Evolutionary conservation across 331 rosid genomes (phyloP).

Genomic region (Quercus phellos): DNA sequence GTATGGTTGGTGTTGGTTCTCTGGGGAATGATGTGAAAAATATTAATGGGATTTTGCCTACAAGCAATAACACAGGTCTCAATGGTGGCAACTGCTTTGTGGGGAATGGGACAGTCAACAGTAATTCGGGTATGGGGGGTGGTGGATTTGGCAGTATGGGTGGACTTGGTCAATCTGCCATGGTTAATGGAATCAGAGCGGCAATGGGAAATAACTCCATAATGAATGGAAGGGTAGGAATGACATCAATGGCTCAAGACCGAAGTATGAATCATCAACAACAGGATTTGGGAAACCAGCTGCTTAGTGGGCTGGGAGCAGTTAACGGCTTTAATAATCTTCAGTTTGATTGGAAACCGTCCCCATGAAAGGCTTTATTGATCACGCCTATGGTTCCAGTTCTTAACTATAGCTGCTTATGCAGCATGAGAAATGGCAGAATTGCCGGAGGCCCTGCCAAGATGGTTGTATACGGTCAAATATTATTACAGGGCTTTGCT

Average conservation of each 20-base stretch:
- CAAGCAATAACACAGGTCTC: constrained; percentile 46
- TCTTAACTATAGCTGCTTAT: constrained; percentile 35
- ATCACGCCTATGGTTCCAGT: constrained; percentile 26
- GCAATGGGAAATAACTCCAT: constrained; percentile 67
- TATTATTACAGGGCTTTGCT: constrained; percentile 40
- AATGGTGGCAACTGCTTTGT: constrained; percentile 51
- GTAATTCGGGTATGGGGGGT: constrained; percentile 54
- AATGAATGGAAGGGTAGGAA: constrained; percentile 76
- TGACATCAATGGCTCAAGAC: constrained; percentile 68
- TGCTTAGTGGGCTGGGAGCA: constrained; percentile 79
- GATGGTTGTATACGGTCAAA: constrained; percentile 31
- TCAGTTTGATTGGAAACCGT: constrained; percentile 80
- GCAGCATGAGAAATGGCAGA: constrained; percentile 47
- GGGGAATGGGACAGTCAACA: constrained; percentile 54
- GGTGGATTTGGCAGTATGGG: constrained; percentile 68
- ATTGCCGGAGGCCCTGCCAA: constrained; percentile 37
- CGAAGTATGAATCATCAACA: constrained; percentile 72
- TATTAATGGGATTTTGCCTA: constrained; percentile 59
- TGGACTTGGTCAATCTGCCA: constrained; percentile 58
- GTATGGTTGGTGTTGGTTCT: constrained; percentile 46
- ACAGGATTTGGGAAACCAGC: constrained; percentile 79
- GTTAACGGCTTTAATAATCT: constrained; percentile 73
- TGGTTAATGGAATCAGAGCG: constrained; percentile 71
- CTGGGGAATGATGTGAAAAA: constrained; percentile 71
- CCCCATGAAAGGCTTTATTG: constrained; percentile 49